These are phyloP conservation scores for Ananas comosus DNA, from an alignment of 176 grass and related monocot species.

Conservation along the genomic window DNA sequence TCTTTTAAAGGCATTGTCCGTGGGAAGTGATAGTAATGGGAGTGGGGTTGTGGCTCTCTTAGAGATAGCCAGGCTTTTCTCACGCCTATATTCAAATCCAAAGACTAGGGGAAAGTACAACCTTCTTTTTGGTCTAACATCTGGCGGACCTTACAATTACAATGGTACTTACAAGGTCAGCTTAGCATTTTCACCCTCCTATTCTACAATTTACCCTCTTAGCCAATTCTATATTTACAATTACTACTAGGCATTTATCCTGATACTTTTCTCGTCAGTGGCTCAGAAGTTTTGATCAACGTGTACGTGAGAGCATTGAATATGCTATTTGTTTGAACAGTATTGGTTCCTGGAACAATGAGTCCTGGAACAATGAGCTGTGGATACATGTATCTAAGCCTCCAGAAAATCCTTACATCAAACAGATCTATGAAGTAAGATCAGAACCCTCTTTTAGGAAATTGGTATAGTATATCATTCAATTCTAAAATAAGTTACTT, in stretches of 20 bases:
- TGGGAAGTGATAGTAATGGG: constrained; percentile 92
- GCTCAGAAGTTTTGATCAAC: constrained; percentile 96
- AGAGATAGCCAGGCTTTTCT: constrained; percentile 91
- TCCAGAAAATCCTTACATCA: constrained; percentile 92
- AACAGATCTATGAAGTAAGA: constrained; percentile 85
- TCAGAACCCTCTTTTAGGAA: constrained; percentile 2
- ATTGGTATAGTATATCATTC: constrained; percentile 16
- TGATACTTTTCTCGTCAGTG: constrained; percentile 44
- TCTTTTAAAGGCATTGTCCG: constrained; percentile 59
- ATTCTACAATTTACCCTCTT: neutral
- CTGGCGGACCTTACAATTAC: constrained; percentile 96
- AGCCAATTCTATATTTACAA: neutral
- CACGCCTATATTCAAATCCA: constrained; percentile 80
- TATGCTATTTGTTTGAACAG: constrained; percentile 98
- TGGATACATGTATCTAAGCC: constrained; percentile 98
- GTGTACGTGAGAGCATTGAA: constrained; percentile 85
- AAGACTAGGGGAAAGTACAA: constrained; percentile 92
- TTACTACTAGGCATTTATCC: neutral
- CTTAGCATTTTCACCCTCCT: neutral
- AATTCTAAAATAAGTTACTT: neutral
- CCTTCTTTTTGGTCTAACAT: constrained; percentile 95
- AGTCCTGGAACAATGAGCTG: constrained; percentile 75
- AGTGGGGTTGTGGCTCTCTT: constrained; percentile 88
- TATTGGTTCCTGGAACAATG: constrained; percentile 76
- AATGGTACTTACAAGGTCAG: constrained; percentile 89